Conservation (phyloP, 2,329 filamentous ascomycete genomes). For the Pseudogymnoascus sp. region DNA sequence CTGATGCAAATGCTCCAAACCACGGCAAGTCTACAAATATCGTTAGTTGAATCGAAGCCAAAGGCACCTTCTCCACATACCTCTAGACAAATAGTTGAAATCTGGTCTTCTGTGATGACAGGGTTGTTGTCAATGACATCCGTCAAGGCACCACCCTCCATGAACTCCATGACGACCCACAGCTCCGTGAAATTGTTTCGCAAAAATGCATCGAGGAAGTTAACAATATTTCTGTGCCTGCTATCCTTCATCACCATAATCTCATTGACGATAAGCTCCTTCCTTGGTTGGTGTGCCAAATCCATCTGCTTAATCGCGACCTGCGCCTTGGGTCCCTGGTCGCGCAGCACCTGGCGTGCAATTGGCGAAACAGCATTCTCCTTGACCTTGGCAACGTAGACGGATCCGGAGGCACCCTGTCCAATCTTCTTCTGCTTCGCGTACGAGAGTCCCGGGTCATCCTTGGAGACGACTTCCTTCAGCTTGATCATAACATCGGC, state of each 20-base stretch:
- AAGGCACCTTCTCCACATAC: constrained; percentile 42
- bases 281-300: constrained; percentile 88
- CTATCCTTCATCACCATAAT: constrained; percentile 99
- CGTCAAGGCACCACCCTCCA: constrained; percentile 95
- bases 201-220: constrained; percentile 94
- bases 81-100: constrained; percentile 94
- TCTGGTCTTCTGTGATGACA: constrained; percentile 90
- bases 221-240: constrained; percentile 96
- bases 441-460: constrained; percentile 89
- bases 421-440: constrained; percentile 99
- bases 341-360: constrained; percentile 68
- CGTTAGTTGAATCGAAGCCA: constrained; percentile 11
- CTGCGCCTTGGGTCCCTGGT: constrained; percentile 73
- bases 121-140: constrained; percentile 99
- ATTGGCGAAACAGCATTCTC: constrained; percentile 74
- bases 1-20: constrained; percentile 84
- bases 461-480: constrained; percentile 88
- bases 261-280: constrained; percentile 98
- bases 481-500: constrained; percentile 94
- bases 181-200: constrained; percentile 90
- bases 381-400: constrained; percentile 95
- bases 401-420: constrained; percentile 93
- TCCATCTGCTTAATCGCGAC: constrained; percentile 99
- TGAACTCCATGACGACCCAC: constrained; percentile 99
- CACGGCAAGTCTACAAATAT: constrained; percentile 72